Evolutionary conservation across 2,329 filamentous ascomycete genomes (phyloP).

Genomic region (Beauveria medogensis): DNA sequence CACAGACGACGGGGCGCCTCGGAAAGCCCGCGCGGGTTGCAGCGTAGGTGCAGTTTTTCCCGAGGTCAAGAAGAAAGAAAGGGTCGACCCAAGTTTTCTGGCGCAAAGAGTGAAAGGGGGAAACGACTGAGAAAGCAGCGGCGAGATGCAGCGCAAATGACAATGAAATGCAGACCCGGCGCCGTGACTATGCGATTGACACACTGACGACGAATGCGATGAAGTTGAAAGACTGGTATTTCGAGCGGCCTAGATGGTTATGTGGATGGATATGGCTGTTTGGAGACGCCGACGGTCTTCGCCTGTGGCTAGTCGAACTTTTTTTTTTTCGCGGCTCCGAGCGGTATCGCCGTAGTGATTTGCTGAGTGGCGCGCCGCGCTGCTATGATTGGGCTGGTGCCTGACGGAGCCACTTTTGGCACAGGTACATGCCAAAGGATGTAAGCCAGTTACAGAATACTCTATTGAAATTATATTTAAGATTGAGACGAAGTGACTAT

Average conservation of each 20-base stretch:
- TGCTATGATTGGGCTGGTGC: constrained; percentile 11
- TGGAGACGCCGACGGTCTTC: neutral
- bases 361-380: neutral
- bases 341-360: constrained; percentile 10
- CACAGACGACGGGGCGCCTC: neutral
- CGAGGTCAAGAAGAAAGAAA: neutral
- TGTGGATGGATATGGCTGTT: constrained; percentile 1
- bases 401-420: constrained; percentile 12
- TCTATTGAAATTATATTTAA: neutral
- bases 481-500: neutral
- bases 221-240: neutral
- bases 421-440: no score
- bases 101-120: neutral
- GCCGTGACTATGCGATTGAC: neutral
- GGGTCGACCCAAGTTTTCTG: neutral
- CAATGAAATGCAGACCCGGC: neutral
- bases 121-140: neutral
- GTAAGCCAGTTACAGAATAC: neutral
- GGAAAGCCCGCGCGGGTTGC: neutral
- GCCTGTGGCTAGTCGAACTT: constrained; percentile 6
- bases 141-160: neutral
- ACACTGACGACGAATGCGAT: neutral
- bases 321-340: constrained; percentile 13
- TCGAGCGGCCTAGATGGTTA: neutral
- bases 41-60: neutral